Evolutionary conservation across 1,284 basidiomycete species (phyloP), one percentile per base, ranked within the genome.

Genomic region (Leccinum subrobustum): DNA sequence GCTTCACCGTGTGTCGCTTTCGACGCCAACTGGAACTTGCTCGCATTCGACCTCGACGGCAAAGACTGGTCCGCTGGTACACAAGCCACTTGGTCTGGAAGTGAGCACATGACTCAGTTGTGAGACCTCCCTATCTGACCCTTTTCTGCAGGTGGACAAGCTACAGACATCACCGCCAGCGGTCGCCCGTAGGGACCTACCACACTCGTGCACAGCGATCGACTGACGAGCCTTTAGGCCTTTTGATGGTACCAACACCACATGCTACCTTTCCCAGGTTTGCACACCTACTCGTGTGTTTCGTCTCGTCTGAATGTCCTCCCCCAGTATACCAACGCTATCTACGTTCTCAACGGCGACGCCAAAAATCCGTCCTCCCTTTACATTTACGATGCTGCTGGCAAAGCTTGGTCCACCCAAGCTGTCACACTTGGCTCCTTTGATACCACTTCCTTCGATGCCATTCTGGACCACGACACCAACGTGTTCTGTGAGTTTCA

Each of bases 391-490:
- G 81, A 91, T 63, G 87, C 84, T 2, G 66, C 76, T 12, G 78
- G 78, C 44, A 84, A 85, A 63, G 81, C 85, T 2, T 92, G 89
- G 89, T 79, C 85, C 6, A 85, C 79, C 2, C 90, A 92, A 67
- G 63, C 74, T 11, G 77, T 81, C 20, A 81, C 75, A 6, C 64
- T 79, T 0, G 82, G 81, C 62, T 73, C 68, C 47, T 86, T 89
- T 67, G 83, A 91, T 71, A 78, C 82, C 3, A 70, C 78, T 1
- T 79, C 79, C 33, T 87, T 84, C 66, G 77, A 76, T 29, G 80
- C 89, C 29, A 86, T 95, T 63, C 83, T 95, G 44, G 93, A 96
- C 76, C 93, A 95, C 67, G 93, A 95, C 75, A 95, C 93, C 57
- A 93, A 94, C 63, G 84, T 88, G 62, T 87, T 95, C 77, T 93